Base-by-base conservation (phyloP, 169 alveolate genomes). In the Cryptosporidium tyzzeri region DNA sequence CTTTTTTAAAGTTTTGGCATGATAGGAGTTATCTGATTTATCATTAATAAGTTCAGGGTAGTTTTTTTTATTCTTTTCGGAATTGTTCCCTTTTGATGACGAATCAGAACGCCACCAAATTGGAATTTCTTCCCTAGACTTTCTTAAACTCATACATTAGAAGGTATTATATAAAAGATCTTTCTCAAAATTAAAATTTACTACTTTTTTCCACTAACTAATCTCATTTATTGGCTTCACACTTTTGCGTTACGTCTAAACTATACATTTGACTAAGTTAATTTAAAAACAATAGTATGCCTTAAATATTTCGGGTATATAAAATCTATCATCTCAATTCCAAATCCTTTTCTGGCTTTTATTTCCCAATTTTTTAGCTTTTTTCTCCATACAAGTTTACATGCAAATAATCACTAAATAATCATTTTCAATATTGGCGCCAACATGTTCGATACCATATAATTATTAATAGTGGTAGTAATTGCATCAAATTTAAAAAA, bases 31-130 rank as follows among this genome's bases (percentile, higher is more conserved):
- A 10, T 51, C 53, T 37, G 29, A 18, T 33, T 71, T 18, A 39
- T 51, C 35, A 31, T 16, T 29, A 16, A 37, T 55, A 6, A 2
- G 8, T 37, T 65, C 26, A n/a, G 51, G 8, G 29, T 33, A 33
- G 0, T 53, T 23, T 21, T 73, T 59, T 35, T 73, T 31, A 0
- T 73, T 71, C n/a, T 29, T 55, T 41, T 73, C 51, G 7, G 48
- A 53, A 14, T 73, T 37, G 3, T 44, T 29, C 18, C 10, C 50
- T 33, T 59, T 73, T 33, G 70, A 73, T 51, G 86, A 73, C 21
- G 86, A 55, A 73, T 73, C 86, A 26, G 86, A 59, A 65, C 89
- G 89, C 89, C 89, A 80, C 89, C 89, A 80, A 45, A 80, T 59
- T 44, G 89, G 89, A 65, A 80, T 80, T 23, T 80, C 89, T 14